Evolutionary conservation across 2,329 filamentous ascomycete species (phyloP), one percentile per base, ranked within the genome.

Genomic region (Colletotrichum sp.): DNA sequence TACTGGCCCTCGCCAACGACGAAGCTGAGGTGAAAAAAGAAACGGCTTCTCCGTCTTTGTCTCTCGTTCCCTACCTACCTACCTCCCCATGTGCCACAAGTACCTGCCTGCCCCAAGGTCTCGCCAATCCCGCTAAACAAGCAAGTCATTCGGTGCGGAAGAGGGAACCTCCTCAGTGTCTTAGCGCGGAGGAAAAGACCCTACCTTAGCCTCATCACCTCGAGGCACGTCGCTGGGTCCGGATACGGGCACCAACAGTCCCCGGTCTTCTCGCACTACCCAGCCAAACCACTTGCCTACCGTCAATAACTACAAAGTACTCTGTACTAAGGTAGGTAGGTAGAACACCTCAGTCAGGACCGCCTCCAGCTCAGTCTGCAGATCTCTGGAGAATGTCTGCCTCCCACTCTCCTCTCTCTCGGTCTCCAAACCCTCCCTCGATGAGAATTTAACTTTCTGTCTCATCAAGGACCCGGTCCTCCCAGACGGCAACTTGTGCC

Each of bases 401-500:
- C 62, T 34, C 32, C n/a, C 62, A 21, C 18, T 12, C 44, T 49
- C n/a, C 44, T 21, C 18, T 21, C 18, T 49, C n/a, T 21, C 44
- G n/a, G 44, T 49, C 44, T 49, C 44, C 8, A 24, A 30, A 49
- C 32, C 49, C 24, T 60, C 12, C 60, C 26, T 36, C 34, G 7
- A 52, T 21, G n/a, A 52, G 21, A 12, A 26, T 67, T 67, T 49
- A 52, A 66, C 59, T 72, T 66, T 75, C 49, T 55, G 30, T 60
- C 36, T 57, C 36, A n/a, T 24, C 73, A 24, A 62, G 32, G 32
- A 44, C 69, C 73, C 30, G 39, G 64, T 68, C 63, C 39, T 24
- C 39, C 69, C 39, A 36, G 18, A 39, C 69, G 69, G 73, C 69
- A 76, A 59, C 15, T 68, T 73, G 64, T 76, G 73, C 69, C 73